Base-by-base conservation (phyloP, 2,329 filamentous ascomycete species). In the Davidsoniella australis region DNA sequence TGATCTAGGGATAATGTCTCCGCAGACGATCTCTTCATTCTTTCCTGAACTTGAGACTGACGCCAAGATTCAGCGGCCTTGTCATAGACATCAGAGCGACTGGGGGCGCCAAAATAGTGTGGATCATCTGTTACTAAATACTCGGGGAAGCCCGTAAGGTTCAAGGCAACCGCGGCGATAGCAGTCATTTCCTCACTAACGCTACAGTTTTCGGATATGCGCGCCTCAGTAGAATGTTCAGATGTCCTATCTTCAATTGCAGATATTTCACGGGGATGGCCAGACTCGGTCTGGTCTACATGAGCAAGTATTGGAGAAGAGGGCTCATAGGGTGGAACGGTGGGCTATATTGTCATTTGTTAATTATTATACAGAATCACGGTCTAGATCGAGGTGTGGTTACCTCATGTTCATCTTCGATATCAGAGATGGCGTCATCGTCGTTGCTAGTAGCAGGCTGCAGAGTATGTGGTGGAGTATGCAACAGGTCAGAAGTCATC, bases 221-320 rank as follows among this genome's bases (percentile, higher is more conserved):
- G 48, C 29, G 37, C 16, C n/a, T 47, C 16, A 7, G 6, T 20
- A 8, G 23, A 5, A n/a, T 24, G 26, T n/a, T 44, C 47, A 23
- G 40, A 12, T 12, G 29, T 10, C 12, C 12, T 9, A 33, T 33
- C 29, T 33, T 33, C 29, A 9, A 33, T 33, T 9, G 29, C 29
- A 33, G 29, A 33, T 33, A 33, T 3, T 33, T 33, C 41, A 38
- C 24, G 18, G 20, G 41, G 18, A 44, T 47, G 23, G 23, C 38
- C 40, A 36, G 29, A 44, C n/a, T 40, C 26, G 12, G 39, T 17
- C 56, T 55, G 66, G 65, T 55, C 65, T 16, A 16, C 36, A 48
- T 48, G 42, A n/a, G 37, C 42, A 38, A 38, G 37, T n/a, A 52
- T 39, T n/a, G 50, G 47, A 46, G 50, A 51, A 20, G 39, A 44